phyloP scores from a whole-genome alignment of 148 eudicot genomes.

The Nepenthes mirabilis region DNA sequence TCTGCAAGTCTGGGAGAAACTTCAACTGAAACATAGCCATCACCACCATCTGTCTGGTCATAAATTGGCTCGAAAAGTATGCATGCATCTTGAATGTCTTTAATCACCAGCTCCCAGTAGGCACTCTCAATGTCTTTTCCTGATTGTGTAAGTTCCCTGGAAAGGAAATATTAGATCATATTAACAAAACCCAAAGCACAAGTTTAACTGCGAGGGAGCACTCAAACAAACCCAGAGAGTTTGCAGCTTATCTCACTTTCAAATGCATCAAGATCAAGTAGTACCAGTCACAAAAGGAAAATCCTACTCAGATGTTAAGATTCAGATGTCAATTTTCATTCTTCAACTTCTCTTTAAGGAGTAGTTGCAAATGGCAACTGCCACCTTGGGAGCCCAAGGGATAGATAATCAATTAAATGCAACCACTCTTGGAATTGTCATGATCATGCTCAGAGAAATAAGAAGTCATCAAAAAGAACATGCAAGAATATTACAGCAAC shows the following conservation, averaged over 20 bases:
- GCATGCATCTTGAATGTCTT: conserved; percentile 96
- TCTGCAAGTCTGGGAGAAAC: conserved; percentile 96
- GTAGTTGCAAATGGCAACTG: too few species aligned
- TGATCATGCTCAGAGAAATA: too few species aligned
- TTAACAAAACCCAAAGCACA: not conserved
- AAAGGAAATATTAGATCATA: conserved; percentile 1
- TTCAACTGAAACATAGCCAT: conserved; percentile 98
- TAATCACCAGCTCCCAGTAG: conserved; percentile 95
- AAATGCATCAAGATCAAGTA: too few species aligned
- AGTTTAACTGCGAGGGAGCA: not conserved
- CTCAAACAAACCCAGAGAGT: not conserved
- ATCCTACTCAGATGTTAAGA: too few species aligned
- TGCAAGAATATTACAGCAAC: too few species aligned
- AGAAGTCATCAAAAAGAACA: too few species aligned
- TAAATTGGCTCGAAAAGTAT: conserved; percentile 82
- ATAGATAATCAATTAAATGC: too few species aligned
- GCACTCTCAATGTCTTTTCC: conserved; percentile 88
- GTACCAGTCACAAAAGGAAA: too few species aligned
- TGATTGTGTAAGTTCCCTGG: conserved; percentile 76
- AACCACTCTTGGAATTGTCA: too few species aligned
- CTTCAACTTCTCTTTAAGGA: too few species aligned
- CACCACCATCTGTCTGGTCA: conserved; percentile 72
- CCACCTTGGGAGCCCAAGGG: too few species aligned
- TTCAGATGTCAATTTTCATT: too few species aligned
- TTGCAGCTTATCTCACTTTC: not conserved